A percentile compares a stretch with the other conserved stretches of the same genome.
Conservation (phyloP, 441 rosid species). For the Gossypium gossypioides region DNA sequence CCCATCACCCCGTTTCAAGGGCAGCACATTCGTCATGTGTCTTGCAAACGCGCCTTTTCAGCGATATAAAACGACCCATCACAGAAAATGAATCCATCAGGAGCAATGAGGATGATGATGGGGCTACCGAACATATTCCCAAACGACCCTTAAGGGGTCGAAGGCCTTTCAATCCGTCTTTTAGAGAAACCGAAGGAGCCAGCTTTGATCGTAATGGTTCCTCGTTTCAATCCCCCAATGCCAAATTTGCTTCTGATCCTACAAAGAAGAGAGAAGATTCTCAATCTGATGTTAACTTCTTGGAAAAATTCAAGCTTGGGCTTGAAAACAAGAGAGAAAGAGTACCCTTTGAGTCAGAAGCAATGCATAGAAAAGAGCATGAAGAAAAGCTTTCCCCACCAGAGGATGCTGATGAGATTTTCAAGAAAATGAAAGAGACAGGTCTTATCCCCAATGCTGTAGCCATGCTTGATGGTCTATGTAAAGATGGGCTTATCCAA, state of each 20-base stretch:
- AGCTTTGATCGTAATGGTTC: background rate
- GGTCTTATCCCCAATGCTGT: slow-evolving; percentile 83
- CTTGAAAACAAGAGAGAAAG: slow-evolving; percentile 19
- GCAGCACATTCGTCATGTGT: background rate
- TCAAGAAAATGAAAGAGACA: slow-evolving; percentile 77
- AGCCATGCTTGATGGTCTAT: slow-evolving; percentile 90
- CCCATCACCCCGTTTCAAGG: background rate
- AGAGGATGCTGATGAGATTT: slow-evolving; percentile 58
- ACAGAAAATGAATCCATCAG: background rate
- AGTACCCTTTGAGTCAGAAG: slow-evolving; percentile 14
- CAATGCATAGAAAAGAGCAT: background rate
- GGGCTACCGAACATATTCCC: slow-evolving; percentile 53
- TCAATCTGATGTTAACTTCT: slow-evolving; percentile 49
- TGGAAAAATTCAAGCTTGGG: slow-evolving; percentile 61
- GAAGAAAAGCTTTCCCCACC: slow-evolving; percentile 17
- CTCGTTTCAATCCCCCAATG: background rate
- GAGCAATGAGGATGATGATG: slow-evolving; percentile 2
- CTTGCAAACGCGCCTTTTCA: slow-evolving; percentile 20
- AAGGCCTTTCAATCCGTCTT: slow-evolving; percentile 19
- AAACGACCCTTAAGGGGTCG: slow-evolving; percentile 56
- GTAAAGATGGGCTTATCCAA: slow-evolving; percentile 79
- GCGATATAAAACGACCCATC: slow-evolving; percentile 7
- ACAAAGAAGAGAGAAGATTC: slow-evolving; percentile 15
- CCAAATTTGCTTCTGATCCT: slow-evolving; percentile 8
- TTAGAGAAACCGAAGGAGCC: slow-evolving; percentile 4